Evolutionary conservation across 176 grass and related monocot species (phyloP), one percentile per base, ranked within the genome.

Genomic region (Lolium perenne): DNA sequence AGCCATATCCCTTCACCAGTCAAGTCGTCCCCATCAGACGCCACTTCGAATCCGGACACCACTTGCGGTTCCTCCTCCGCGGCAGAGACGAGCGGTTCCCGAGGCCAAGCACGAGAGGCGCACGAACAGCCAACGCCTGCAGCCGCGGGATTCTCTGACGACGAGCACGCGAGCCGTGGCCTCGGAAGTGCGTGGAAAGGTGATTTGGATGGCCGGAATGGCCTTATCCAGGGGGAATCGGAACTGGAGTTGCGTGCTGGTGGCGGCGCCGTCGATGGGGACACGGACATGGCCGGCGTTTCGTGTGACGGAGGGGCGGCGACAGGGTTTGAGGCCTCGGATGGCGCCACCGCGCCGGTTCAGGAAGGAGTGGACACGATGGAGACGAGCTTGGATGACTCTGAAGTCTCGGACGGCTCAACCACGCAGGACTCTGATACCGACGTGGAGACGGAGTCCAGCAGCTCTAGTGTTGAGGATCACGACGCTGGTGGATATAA

Each of bases 391-490:
- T 90, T 91, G 86, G 92, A 91, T 69, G 86, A 86, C 79, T 85
- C 85, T 69, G 87, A 85, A 53, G 79, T 56, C 85, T 94, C 92
- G 4, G 90, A 93, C 62, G 61, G 82, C 47, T 96, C 90, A 64
- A 94, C 81, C 90, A 82, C 79, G 54, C 84, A 90, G 8, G 90
- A 94, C 64, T 89, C 71, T 81, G 92, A 92, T 62, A 90, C 80
- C 0, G 90, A 92, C 47, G 78, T 80, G 4, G 90, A 97, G 85
- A 83, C 91, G 7, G 94, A 89, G 77, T 92, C 88, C 3, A 93
- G 89, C 87, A 45, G 78, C 77, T 96, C 92, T 55, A 94, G 83
- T 73, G 54, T 64, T 86, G 94, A 93, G 70, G 90, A 99, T 69
- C 92, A 90, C 64, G 72, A 81, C 6, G 12, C 85, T 29, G 80